These are phyloP conservation scores for Penicillium sp. DNA, from an alignment of 2,329 filamentous ascomycete species.

Conservation along the genomic window DNA sequence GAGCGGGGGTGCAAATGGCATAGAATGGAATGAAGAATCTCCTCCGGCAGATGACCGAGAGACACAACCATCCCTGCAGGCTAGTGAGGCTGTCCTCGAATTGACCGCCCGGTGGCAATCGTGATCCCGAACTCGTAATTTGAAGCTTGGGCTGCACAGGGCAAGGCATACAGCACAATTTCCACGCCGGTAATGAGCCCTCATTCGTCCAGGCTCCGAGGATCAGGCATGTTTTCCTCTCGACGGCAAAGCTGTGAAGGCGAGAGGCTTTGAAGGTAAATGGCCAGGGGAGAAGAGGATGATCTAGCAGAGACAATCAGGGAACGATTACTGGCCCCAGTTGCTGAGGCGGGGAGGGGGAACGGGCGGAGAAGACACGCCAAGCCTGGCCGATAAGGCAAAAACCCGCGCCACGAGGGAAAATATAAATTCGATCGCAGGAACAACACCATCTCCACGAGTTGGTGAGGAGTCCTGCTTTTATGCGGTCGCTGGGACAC, in stretches of 20 bases:
- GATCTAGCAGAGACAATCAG: neutral
- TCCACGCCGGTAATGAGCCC: slow-evolving; percentile 15
- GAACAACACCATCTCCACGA: neutral
- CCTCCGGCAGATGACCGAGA: slow-evolving; percentile 66
- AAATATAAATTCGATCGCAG: neutral
- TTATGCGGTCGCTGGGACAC: neutral
- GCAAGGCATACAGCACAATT: slow-evolving; percentile 2
- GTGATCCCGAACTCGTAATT: neutral
- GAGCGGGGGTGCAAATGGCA: slow-evolving; percentile 58
- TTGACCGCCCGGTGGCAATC: slow-evolving; percentile 5
- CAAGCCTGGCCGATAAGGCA: slow-evolving; percentile 1
- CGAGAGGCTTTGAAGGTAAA: neutral
- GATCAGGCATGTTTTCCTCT: slow-evolving; percentile 1
- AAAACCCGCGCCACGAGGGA: neutral
- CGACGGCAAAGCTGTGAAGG: neutral
- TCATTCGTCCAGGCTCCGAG: slow-evolving; percentile 8
- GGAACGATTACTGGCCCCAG: neutral
- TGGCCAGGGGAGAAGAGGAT: neutral
- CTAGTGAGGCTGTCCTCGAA: neutral
- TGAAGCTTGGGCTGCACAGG: neutral
- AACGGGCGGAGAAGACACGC: slow-evolving; percentile 2
- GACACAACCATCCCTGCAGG: slow-evolving; percentile 35
- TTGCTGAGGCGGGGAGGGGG: neutral
- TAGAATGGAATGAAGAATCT: slow-evolving; percentile 80
- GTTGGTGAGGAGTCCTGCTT: neutral